A percentile compares a stretch with the other conserved stretches of the same genome.
phyloP scores from a whole-genome alignment of 2,329 filamentous ascomycete species.

The Colletotrichum zoysiae region DNA sequence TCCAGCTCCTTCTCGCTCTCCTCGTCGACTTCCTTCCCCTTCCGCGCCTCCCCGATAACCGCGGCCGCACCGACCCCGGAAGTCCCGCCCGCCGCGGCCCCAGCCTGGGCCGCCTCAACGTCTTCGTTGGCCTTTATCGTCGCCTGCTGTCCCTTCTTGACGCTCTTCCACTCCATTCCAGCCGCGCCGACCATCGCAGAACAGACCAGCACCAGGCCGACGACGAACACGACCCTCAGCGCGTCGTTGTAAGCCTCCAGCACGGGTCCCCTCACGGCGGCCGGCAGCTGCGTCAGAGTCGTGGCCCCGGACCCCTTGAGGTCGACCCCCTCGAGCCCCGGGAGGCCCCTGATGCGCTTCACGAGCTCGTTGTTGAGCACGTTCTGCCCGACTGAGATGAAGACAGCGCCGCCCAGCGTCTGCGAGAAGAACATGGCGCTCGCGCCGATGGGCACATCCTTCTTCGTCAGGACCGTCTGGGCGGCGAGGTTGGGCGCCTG shows the following conservation, averaged over 20 bases:
- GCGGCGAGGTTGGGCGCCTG: conserved; percentile 61
- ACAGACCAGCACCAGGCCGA: conserved; percentile 66
- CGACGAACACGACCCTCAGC: conserved; percentile 70
- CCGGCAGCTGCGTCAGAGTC: conserved; percentile 45
- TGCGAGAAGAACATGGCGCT: conserved; percentile 61
- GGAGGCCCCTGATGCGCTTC: conserved; percentile 48
- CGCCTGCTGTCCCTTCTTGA: conserved; percentile 50
- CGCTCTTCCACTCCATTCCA: conserved; percentile 70
- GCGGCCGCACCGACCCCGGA: not conserved
- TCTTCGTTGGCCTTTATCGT: conserved; percentile 29
- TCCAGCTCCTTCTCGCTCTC: not conserved
- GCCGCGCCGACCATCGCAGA: conserved; percentile 67
- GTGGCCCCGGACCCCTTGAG: conserved; percentile 42
- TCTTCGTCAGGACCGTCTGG: conserved; percentile 58
- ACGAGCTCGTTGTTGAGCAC: conserved; percentile 58
- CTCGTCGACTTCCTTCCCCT: not conserved
- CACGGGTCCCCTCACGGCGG: conserved; percentile 37
- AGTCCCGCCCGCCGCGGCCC: conserved; percentile 9
- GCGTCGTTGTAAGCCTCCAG: conserved; percentile 70
- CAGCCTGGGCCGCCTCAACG: conserved; percentile 13
- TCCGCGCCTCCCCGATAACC: not conserved
- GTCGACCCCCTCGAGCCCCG: conserved; percentile 44
- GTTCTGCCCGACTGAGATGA: conserved; percentile 60
- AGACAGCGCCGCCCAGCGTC: conserved; percentile 60
- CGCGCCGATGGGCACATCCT: conserved; percentile 58